phyloP scores from a whole-genome alignment of 108 stramenopile species.

The Cylindrotheca closterium region DNA sequence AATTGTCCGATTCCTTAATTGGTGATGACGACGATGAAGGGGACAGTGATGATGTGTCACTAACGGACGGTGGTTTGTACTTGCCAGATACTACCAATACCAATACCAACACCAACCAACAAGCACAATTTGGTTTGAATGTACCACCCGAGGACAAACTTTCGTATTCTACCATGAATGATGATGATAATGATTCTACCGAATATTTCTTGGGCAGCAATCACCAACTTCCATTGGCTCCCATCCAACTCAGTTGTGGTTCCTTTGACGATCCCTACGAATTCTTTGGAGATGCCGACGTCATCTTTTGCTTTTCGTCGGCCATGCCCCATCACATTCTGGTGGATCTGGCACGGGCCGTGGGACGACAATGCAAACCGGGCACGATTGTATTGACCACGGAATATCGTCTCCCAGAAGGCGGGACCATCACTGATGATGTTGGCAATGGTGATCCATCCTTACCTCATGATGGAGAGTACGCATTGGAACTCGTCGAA shows the following conservation, averaged over 20 bases:
- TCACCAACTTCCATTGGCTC: conserved; percentile 42
- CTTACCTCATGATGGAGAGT: conserved; percentile 53
- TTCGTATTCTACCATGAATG: background rate
- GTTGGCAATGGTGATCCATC: conserved; percentile 38
- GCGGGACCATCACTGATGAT: conserved; percentile 19
- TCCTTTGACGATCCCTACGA: conserved; percentile 73
- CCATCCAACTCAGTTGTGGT: conserved; percentile 60
- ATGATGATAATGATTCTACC: no score
- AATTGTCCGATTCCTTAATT: background rate
- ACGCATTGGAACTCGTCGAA: conserved; percentile 65
- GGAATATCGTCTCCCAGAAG: conserved; percentile 51
- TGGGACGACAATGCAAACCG: conserved; percentile 70
- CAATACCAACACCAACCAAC: background rate
- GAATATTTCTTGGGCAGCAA: background rate
- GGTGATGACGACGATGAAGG: background rate
- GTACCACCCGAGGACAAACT: background rate
- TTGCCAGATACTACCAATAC: conserved; percentile 3
- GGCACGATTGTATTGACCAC: conserved; percentile 82
- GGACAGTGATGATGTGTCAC: background rate
- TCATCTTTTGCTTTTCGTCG: conserved; percentile 74
- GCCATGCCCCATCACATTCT: conserved; percentile 52
- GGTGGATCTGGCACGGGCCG: conserved; percentile 45
- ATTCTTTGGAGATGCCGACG: conserved; percentile 73
- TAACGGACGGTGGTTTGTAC: background rate
- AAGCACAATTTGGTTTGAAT: background rate